Percentiles rank a stretch among this genome's conserved stretches.
These are phyloP conservation scores for Miscanthus sacchariflorus DNA, from an alignment of 202 grass and related monocot species.

Conservation along the genomic window DNA sequence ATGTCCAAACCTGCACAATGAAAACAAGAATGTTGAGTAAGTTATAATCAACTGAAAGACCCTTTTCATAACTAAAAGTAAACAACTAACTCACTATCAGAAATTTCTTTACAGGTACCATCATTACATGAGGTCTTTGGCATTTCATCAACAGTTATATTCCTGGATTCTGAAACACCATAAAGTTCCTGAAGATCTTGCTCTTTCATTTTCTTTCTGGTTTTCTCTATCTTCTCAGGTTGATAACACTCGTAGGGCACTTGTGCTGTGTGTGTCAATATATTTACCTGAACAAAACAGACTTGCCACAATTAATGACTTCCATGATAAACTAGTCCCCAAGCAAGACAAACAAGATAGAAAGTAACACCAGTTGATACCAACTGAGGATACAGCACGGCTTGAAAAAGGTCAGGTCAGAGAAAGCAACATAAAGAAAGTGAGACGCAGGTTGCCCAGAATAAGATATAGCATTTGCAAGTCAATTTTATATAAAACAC, in stretches of 20 bases:
- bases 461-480: too few relatives aligned
- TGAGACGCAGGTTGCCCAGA: too few relatives aligned
- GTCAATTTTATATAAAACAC: too few relatives aligned
- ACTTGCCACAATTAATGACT: conserved; percentile 27
- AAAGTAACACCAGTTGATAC: not conserved
- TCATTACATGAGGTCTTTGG: conserved; percentile 2
- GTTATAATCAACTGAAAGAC: not conserved
- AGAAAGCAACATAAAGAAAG: too few relatives aligned
- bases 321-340: not conserved
- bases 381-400: too few relatives aligned
- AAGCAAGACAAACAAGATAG: conserved; percentile 18
- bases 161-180: not conserved
- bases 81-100: not conserved
- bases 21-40: conserved; percentile 14
- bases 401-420: too few relatives aligned
- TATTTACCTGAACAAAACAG: conserved; percentile 68
- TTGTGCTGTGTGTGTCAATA: conserved; percentile 69
- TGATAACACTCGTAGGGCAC: not conserved
- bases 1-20: conserved; percentile 35
- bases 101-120: conserved; percentile 22
- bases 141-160: conserved; percentile 22
- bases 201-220: conserved; percentile 41
- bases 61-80: not conserved
- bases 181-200: conserved; percentile 68
- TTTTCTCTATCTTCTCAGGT: conserved; percentile 38